A percentile compares a stretch with the other conserved stretches of the same genome.
Evolutionary conservation across 805 yeast species (phyloP).

Genomic region (Kodamaea nitidulidarum): DNA sequence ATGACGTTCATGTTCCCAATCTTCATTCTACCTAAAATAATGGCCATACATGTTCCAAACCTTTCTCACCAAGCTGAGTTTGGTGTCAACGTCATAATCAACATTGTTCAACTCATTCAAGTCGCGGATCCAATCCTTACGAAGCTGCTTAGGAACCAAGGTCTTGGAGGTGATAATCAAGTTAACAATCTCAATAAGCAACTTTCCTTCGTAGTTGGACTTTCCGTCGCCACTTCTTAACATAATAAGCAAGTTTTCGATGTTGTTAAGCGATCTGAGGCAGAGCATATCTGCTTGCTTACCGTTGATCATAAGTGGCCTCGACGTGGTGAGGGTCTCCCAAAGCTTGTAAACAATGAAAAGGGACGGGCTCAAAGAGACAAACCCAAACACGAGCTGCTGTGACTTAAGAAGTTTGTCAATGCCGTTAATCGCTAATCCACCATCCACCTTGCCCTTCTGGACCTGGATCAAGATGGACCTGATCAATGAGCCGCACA

Average conservation of each 20-base stretch:
- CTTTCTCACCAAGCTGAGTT: conserved; percentile 48
- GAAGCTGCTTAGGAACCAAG: conserved; percentile 48
- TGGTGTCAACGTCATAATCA: conserved; percentile 32
- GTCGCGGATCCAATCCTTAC: conserved; percentile 58
- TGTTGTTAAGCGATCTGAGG: conserved; percentile 48
- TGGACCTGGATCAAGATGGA: conserved; percentile 88
- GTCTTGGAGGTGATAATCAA: conserved; percentile 47
- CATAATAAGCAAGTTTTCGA: conserved; percentile 48
- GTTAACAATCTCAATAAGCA: conserved; percentile 62
- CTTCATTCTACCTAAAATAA: conserved; percentile 27
- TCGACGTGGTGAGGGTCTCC: conserved; percentile 32
- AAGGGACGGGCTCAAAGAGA: conserved; percentile 81
- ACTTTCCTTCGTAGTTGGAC: conserved; percentile 46
- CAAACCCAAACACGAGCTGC: conserved; percentile 88
- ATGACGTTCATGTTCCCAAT: too few species aligned
- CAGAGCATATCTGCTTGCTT: conserved; percentile 33
- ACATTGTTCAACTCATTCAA: conserved; percentile 53
- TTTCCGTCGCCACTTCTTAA: conserved; percentile 10
- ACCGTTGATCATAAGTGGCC: conserved; percentile 29
- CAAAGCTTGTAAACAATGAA: conserved; percentile 50
- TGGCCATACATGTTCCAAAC: conserved; percentile 59
- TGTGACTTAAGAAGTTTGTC: conserved; percentile 87
- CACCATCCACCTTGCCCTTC: conserved; percentile 93
- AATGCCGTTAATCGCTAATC: conserved; percentile 83
- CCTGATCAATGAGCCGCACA: conserved; percentile 70